phyloP scores from a whole-genome alignment of 2,329 filamentous ascomycete genomes.

The Hypoxylon sp. region DNA sequence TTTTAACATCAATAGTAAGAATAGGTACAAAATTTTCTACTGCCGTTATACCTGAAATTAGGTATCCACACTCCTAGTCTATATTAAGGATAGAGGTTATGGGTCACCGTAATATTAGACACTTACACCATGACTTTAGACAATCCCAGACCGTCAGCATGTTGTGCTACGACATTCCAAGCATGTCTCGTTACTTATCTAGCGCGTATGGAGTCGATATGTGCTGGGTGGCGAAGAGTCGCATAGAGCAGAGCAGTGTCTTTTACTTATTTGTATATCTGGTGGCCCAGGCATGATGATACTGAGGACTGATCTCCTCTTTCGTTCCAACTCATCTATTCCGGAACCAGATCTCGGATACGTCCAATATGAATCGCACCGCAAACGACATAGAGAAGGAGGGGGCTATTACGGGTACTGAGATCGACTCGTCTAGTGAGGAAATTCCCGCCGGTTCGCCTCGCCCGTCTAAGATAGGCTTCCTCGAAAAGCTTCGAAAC shows the following conservation, averaged over 20 bases:
- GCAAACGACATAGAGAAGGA: constrained; percentile 29
- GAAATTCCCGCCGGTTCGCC: constrained; percentile 11
- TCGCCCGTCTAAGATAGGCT: constrained; percentile 40
- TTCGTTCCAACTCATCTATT: not conserved
- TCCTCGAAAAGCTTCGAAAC: constrained; percentile 56
- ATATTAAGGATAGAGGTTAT: too few species aligned
- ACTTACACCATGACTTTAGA: too few species aligned
- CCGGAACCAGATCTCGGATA: not conserved
- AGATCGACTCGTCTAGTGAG: constrained; percentile 34
- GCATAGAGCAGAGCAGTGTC: not conserved
- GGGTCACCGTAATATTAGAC: too few species aligned
- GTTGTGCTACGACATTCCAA: constrained; percentile 13
- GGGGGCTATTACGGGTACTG: constrained; percentile 7
- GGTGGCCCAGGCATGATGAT: not conserved
- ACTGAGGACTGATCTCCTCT: not conserved
- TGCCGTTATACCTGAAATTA: too few species aligned
- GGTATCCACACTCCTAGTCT: too few species aligned
- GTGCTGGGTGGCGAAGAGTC: not conserved
- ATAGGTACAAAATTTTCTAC: too few species aligned
- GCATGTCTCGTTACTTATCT: constrained; percentile 25
- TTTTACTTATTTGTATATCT: constrained; percentile 23
- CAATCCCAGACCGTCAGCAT: constrained; percentile 6
- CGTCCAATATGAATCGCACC: constrained; percentile 20
- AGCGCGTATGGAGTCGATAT: constrained; percentile 3
- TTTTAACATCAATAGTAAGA: too few species aligned